Evolutionary conservation across 83 land plant genomes (phyloP), one percentile per base, ranked within the genome.

Genomic region (Isoetes engelmannii): DNA sequence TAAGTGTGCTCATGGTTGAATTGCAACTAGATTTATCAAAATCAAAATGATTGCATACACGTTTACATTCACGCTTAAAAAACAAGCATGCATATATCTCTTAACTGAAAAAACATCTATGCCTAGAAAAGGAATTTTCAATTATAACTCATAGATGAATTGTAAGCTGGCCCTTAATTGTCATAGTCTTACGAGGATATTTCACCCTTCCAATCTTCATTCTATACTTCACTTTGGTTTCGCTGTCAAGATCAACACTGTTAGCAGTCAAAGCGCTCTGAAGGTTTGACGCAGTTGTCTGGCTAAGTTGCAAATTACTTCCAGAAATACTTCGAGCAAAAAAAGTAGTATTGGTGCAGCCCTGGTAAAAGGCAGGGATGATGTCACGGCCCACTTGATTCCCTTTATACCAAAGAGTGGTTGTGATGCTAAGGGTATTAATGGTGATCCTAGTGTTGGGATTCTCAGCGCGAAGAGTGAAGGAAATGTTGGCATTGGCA

Each of bases 331-430:
- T 50, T 0, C 75, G 57, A 5, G 17, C 8, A 1, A 84, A 57
- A 1, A 5, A 0, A 44, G 81, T 80, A 0, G 88, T 87, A 60
- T 79, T 87, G 67, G 72, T 71, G 61, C 71, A 79, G 6, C 78
- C 86, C 20, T 84, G 91, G 61, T 80, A 87, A 67, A 80, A 87
- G 6, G 82, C 45, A 41, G 74, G 63, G 9, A 87, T 57, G 7
- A 44, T 41, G 0, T 17, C 49, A 49, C 65, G 41, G 4, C 77
- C 80, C 17, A 87, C 70, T 47, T 70, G 8, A 28, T 57, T 41
- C 15, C 72, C 84, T 4, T 73, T 72, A 67, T 78, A 83, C 19
- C 44, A 73, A 10, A 74, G 71, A 43, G 44, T 5, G 21, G 76
- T 81, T 9, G 74, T 82, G 37, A 83, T 48, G 28, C 20, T 51